Base-by-base conservation (phyloP, 1,284 basidiomycete genomes). In the Ganoderma multipileum region DNA sequence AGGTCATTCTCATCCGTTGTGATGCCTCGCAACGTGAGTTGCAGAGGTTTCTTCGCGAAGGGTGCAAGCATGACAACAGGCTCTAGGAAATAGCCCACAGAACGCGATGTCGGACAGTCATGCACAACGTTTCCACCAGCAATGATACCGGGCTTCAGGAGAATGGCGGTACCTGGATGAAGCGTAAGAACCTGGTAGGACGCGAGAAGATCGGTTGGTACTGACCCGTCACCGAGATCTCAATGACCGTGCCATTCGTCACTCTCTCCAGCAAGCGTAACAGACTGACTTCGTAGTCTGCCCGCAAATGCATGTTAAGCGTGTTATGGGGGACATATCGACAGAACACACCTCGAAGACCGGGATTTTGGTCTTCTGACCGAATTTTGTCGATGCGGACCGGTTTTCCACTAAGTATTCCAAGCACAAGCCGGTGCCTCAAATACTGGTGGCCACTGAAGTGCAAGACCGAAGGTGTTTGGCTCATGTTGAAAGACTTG, bases 21-120 rank as follows among this genome's bases (percentile, higher is more conserved):
- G 67, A 99, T 91, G 1, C 98, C 98, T 68, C 88, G 87, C 61
- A 99, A 80, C 0, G 91, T 96, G 30, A 98, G 80, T 58, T 91
- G 86, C 59, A 99, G 78, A 3, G 96, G 91, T 73, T 90, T 93
- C 83, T 99, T 99, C 41, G 95, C 88, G 78, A 99, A 99, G 0
- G 97, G 96, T 1, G 95, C 97, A 1, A 99, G 84, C 82, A 95
- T 93, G 12, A 98, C 84, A 4, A 99, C 79, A 38, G 96, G 93
- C 77, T 99, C 97, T 38, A 99, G 84, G 79, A 95, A 99, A 82
- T 99, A 99, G 11, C 98, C 97, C 50, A 99, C 86, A 23, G 94
- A 92, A 38, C 96, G 87, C 12, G 94, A 93, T 11, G 92, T 81
- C 26, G 96, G 94, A 76, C 97, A 98, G 36, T 97, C 94, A 78